Evolutionary conservation across 2,329 filamentous ascomycete genomes (phyloP).

Genomic region (Fusarium nodosum): DNA sequence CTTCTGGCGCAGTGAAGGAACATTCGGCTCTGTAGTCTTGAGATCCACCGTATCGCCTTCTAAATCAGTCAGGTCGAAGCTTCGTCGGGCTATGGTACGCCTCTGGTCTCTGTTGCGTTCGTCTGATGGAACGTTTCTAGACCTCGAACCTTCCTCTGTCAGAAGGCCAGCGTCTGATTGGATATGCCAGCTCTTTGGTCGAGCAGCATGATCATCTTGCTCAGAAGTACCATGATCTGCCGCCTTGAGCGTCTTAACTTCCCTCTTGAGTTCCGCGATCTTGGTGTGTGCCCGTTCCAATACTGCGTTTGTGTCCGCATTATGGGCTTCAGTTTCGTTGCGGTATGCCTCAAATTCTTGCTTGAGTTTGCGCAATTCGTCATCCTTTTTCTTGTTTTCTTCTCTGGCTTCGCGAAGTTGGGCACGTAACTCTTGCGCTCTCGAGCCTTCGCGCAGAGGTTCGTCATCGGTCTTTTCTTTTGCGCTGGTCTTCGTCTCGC

Average conservation of each 20-base stretch:
- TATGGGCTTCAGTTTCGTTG: conserved; percentile 65
- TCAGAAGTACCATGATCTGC: conserved; percentile 29
- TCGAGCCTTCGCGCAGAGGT: conserved; percentile 42
- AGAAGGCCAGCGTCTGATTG: conserved; percentile 37
- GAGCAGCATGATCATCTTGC: conserved; percentile 30
- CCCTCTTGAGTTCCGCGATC: conserved; percentile 68
- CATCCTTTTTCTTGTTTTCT: conserved; percentile 62
- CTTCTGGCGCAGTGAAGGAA: conserved; percentile 54
- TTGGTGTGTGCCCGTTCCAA: conserved; percentile 69
- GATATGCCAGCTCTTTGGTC: conserved; percentile 53
- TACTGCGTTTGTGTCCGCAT: conserved; percentile 68
- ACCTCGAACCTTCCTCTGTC: conserved; percentile 21
- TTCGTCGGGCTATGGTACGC: conserved; percentile 41
- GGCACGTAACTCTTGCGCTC: conserved; percentile 57
- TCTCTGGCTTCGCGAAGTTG: conserved; percentile 61
- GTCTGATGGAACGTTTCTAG: background rate
- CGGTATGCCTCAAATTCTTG: conserved; percentile 68
- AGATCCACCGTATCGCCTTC: conserved; percentile 35
- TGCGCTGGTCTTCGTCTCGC: conserved; percentile 5
- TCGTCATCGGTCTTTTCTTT: conserved; percentile 52
- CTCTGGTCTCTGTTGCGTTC: conserved; percentile 10
- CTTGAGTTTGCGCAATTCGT: conserved; percentile 63
- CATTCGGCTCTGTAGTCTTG: conserved; percentile 33
- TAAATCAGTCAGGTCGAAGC: conserved; percentile 49
- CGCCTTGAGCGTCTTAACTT: conserved; percentile 62